Conservation (phyloP, 108 stramenopile species). For the Chaetoceros tenuissimus region DNA sequence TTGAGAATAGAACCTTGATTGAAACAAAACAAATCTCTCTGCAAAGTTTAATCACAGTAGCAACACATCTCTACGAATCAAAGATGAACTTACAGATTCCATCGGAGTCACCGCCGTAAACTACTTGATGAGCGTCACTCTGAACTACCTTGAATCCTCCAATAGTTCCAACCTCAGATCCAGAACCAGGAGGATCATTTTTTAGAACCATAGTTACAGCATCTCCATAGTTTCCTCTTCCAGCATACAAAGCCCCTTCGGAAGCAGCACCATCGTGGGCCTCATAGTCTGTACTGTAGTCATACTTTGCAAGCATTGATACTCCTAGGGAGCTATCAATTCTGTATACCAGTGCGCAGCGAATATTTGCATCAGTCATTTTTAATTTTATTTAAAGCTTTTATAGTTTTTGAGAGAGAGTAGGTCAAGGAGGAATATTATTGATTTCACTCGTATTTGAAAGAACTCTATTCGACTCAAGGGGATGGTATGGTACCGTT, state of each 20-base stretch:
- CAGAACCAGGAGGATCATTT: slow-evolving; percentile 67
- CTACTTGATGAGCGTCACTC: slow-evolving; percentile 79
- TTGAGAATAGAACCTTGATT: not conserved
- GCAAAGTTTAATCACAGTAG: too few relatives aligned
- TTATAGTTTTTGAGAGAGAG: too few relatives aligned
- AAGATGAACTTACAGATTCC: slow-evolving; percentile 71
- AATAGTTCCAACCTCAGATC: slow-evolving; percentile 43
- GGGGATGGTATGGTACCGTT: too few relatives aligned
- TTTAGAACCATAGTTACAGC: slow-evolving; percentile 63
- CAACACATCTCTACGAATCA: not conserved
- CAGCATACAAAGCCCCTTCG: slow-evolving; percentile 49
- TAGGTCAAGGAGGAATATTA: too few relatives aligned
- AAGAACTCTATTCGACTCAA: too few relatives aligned
- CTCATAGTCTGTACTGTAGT: slow-evolving; percentile 73
- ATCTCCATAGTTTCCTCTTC: slow-evolving; percentile 65
- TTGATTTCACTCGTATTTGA: too few relatives aligned
- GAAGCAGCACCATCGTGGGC: slow-evolving; percentile 34
- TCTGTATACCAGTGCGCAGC: slow-evolving; percentile 74
- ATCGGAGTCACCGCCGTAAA: slow-evolving; percentile 77
- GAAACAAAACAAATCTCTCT: too few relatives aligned
- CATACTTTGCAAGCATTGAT: slow-evolving; percentile 76
- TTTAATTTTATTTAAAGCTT: too few relatives aligned
- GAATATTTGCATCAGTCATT: slow-evolving; percentile 80
- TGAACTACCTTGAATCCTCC: slow-evolving; percentile 88
- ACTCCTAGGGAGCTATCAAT: slow-evolving; percentile 35